Evolutionary conservation across 306 rosid genomes (phyloP).

Genomic region (Glycine latifolia): DNA sequence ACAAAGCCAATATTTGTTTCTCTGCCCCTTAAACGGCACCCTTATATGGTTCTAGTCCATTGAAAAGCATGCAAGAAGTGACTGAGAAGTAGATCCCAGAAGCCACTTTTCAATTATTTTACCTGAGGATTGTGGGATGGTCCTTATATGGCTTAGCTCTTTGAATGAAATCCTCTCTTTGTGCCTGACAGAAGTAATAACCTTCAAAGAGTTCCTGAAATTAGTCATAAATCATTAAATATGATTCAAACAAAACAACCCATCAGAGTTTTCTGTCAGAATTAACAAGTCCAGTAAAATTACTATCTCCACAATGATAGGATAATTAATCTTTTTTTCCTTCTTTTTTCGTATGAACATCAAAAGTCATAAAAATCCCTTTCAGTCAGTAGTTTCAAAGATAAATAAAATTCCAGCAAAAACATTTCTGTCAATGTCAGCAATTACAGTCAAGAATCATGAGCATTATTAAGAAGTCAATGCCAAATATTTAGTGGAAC

Average conservation of each 20-base stretch:
- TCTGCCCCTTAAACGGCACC: not conserved
- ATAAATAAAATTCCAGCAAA: not conserved
- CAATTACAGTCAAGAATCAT: not conserved
- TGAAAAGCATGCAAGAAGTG: conserved; percentile 17
- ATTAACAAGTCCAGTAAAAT: not conserved
- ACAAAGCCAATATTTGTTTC: conserved; percentile 24
- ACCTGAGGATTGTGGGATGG: conserved; percentile 93
- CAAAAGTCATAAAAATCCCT: conserved; percentile 24
- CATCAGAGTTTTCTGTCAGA: conserved; percentile 16
- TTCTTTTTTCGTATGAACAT: conserved; percentile 4
- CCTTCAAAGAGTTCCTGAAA: conserved; percentile 96
- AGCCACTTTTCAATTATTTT: conserved; percentile 39
- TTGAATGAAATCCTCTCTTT: conserved; percentile 79
- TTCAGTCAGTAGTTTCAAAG: conserved; percentile 8
- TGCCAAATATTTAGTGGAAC: not conserved
- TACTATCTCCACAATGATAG: conserved; percentile 8
- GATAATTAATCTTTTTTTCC: not conserved
- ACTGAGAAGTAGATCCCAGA: conserved; percentile 32
- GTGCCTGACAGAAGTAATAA: conserved; percentile 96
- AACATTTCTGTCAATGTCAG: not conserved
- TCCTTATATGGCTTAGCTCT: conserved; percentile 84
- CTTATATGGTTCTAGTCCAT: conserved; percentile 29
- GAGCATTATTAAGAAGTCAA: conserved; percentile 4
- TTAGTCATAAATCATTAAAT: conserved; percentile 42
- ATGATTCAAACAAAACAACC: conserved; percentile 30